These are phyloP conservation scores for Phytopythium litorale DNA, from an alignment of 352 stramenopile genomes.

Conservation along the genomic window DNA sequence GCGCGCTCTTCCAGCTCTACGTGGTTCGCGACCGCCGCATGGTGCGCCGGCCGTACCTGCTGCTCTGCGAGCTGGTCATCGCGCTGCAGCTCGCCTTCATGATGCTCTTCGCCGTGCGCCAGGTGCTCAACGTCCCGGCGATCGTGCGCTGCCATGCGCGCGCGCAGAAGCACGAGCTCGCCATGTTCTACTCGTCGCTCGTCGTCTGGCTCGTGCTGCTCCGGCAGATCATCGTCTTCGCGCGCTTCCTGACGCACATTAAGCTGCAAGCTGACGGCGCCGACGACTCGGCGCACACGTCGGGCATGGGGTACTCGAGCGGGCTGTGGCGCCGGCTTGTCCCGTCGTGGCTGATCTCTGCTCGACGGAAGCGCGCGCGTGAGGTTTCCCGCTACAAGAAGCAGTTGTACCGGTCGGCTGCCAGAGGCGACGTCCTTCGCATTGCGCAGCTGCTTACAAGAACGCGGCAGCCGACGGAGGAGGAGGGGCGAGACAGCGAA, in stretches of 20 bases:
- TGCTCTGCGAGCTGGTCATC: constrained; percentile 66
- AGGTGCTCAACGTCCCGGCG: constrained; percentile 39
- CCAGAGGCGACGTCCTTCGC: constrained; percentile 36
- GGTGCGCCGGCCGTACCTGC: constrained; percentile 57
- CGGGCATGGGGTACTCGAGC: constrained; percentile 36
- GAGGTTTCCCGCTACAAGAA: constrained; percentile 58
- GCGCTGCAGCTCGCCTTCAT: constrained; percentile 49
- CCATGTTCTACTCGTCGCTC: constrained; percentile 57
- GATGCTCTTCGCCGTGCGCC: constrained; percentile 44
- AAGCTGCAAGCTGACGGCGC: constrained; percentile 66
- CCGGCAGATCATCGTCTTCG: constrained; percentile 66
- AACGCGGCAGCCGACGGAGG: constrained; percentile 27
- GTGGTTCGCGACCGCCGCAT: constrained; percentile 48
- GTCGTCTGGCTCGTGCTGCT: constrained; percentile 54
- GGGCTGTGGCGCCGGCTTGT: neutral
- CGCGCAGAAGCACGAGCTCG: constrained; percentile 27
- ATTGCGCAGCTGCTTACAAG: constrained; percentile 40
- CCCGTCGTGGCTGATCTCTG: constrained; percentile 24
- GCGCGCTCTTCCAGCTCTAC: constrained; percentile 43
- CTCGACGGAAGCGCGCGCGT: constrained; percentile 18
- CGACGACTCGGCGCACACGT: constrained; percentile 68
- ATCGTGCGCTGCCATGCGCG: constrained; percentile 41
- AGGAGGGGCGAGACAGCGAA: neutral
- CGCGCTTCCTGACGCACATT: constrained; percentile 66
- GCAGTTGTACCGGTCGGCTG: constrained; percentile 53